Base-by-base conservation (phyloP, 768 basidiomycete species). In the Trametes meyenii region DNA sequence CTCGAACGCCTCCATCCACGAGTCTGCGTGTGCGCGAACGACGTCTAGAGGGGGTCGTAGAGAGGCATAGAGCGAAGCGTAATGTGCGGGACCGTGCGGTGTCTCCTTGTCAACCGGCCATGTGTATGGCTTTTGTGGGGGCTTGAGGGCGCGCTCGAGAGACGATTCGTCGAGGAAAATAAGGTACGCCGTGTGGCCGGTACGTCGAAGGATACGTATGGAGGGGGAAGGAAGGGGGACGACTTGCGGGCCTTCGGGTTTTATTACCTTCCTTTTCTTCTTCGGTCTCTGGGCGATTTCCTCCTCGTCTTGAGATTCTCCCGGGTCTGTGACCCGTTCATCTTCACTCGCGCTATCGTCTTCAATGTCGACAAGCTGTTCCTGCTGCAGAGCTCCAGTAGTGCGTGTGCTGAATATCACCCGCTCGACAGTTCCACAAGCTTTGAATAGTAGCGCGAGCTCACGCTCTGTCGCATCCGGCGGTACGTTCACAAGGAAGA, bases 401-500 rank as follows among this genome's bases (percentile, higher is more conserved):
- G 45, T 42, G 0, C 56, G 46, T 1, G 44, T 59, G 54, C 62
- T 60, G 29, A 94, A 90, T 1, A 85, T 65, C 11, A 94, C 85
- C 50, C 79, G 79, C 72, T 96, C 95, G 17, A 96, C 81, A 0
- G 86, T 87, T 23, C 95, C 94, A 57, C 82, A 85, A 23, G 79
- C 69, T 69, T 87, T 87, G 78, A 96, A 96, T n/a, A 97, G 77
- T 12, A 83, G 74, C 2, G 85, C 77, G 0, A 97, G 74, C 69
- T 94, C 92, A 39, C 90, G 81, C 66, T 92, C 90, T 1, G 92
- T 91, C 3, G 92, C 85, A 71, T 96, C 94, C 57, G 93, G 88
- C 1, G 96, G 94, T 5, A 96, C 76, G 68, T 98, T 97, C 56
- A 90, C 91, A 2, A 96, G 76, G 69, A 98, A 98, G 11, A 96